Percentiles rank a stretch among this genome's conserved stretches.
Evolutionary conservation across 805 yeast genomes (phyloP).

Genomic region (Saccharomycopsis sp.): DNA sequence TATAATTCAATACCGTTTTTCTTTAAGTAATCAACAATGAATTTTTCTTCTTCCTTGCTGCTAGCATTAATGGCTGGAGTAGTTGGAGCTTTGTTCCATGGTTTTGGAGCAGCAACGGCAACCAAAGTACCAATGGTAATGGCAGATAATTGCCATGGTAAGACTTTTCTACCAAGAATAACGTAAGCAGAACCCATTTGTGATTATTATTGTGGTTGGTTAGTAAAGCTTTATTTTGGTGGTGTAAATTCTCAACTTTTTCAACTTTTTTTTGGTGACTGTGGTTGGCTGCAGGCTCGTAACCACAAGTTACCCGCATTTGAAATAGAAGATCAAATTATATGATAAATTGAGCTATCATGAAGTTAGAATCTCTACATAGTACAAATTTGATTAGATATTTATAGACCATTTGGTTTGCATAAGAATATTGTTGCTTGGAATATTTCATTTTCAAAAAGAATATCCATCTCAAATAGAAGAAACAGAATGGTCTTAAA

Average conservation of each 20-base stretch:
- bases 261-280: neutral
- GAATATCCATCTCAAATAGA: too few relatives aligned
- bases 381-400: too few relatives aligned
- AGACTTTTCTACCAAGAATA: slow-evolving; percentile 76
- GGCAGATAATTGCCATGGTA: slow-evolving; percentile 75
- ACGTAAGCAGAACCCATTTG: slow-evolving; percentile 77
- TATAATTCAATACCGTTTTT: slow-evolving; percentile 21
- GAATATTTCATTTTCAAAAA: too few relatives aligned
- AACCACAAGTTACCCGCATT: neutral
- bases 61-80: slow-evolving; percentile 65
- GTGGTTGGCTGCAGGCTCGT: neutral
- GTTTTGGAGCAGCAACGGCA: slow-evolving; percentile 58
- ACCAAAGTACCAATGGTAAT: slow-evolving; percentile 69
- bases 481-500: too few relatives aligned
- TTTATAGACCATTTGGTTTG: too few relatives aligned
- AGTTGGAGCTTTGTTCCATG: slow-evolving; percentile 51
- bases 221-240: too few relatives aligned
- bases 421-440: too few relatives aligned
- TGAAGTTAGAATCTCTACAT: too few relatives aligned
- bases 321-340: too few relatives aligned
- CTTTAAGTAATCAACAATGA: slow-evolving; percentile 61
- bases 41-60: slow-evolving; percentile 83
- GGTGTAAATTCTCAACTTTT: neutral
- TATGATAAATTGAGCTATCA: too few relatives aligned
- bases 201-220: neutral